phyloP scores from a whole-genome alignment of 768 basidiomycete genomes.

The Cystobasidium onofrii region DNA sequence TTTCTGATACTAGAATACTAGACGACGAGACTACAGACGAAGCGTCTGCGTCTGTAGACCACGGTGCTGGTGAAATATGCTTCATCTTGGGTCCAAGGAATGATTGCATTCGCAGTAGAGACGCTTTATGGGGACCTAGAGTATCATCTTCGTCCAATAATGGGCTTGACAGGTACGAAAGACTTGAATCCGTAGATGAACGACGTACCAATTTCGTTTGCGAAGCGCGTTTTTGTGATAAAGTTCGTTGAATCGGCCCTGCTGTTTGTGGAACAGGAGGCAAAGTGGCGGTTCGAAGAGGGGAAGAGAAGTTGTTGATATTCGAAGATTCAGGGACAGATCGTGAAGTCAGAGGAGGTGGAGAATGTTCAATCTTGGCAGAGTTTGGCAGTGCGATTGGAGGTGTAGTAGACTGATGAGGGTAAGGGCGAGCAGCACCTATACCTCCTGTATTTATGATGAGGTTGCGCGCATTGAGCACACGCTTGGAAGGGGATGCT shows the following conservation, averaged over 20 bases:
- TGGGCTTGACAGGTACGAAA: background rate
- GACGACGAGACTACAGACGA: background rate
- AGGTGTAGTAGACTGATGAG: background rate
- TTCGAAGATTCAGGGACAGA: background rate
- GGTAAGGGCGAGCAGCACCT: background rate
- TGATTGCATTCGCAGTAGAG: conserved; percentile 34
- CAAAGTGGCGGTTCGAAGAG: background rate
- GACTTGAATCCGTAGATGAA: conserved; percentile 10
- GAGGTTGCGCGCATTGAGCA: conserved; percentile 28
- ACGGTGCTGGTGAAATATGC: conserved; percentile 32
- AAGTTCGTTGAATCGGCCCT: background rate
- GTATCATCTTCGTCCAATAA: conserved; percentile 3
- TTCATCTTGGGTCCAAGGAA: conserved; percentile 35
- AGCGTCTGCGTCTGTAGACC: conserved; percentile 2
- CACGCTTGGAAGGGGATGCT: background rate
- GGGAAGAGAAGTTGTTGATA: background rate
- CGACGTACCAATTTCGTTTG: background rate
- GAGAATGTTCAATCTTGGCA: background rate
- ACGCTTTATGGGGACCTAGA: background rate
- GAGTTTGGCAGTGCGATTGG: background rate
- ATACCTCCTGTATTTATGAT: conserved; percentile 3
- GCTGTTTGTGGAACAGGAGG: conserved; percentile 19
- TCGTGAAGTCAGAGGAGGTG: background rate
- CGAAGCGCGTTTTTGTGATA: background rate
- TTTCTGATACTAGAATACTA: background rate